These are phyloP conservation scores for Coemansia javaensis DNA, from an alignment of 192 early-diverging fungal species.

Conservation along the genomic window DNA sequence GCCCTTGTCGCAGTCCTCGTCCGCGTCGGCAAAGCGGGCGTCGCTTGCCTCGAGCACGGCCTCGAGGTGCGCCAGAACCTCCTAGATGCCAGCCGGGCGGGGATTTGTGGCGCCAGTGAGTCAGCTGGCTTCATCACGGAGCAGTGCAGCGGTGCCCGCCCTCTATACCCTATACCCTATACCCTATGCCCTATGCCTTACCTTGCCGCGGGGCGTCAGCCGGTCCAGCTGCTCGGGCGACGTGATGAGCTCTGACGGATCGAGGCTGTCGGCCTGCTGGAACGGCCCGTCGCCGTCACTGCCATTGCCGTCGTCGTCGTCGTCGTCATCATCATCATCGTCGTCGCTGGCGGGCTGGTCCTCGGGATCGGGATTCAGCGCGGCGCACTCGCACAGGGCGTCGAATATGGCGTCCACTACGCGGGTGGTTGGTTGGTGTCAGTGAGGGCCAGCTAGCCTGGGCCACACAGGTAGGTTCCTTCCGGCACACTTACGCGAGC, in stretches of 20 bases:
- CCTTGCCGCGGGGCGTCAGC: constrained; percentile 21
- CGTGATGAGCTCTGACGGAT: constrained; percentile 30
- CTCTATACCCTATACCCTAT: neutral
- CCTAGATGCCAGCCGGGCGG: constrained; percentile 8
- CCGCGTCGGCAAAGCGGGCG: constrained; percentile 13
- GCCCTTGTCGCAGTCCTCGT: neutral
- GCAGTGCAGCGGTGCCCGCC: too few relatives aligned
- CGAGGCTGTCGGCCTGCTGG: constrained; percentile 7
- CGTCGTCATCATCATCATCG: neutral
- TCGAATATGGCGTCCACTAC: constrained; percentile 30
- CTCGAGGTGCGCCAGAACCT: constrained; percentile 22
- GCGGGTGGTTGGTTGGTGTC: neutral
- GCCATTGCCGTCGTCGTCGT: neutral
- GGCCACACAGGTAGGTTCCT: too few relatives aligned
- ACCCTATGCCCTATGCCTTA: neutral
- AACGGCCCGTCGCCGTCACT: constrained; percentile 2
- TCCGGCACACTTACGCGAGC: constrained; percentile 5
- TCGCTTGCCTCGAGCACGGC: constrained; percentile 13
- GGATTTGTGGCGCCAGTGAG: too few relatives aligned
- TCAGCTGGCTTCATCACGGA: too few relatives aligned
- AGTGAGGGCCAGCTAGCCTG: too few relatives aligned
- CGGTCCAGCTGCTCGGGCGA: constrained; percentile 18
- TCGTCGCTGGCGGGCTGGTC: neutral
- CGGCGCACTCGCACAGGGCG: constrained; percentile 33
- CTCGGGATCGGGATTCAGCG: constrained; percentile 15